Percentiles rank a stretch among this genome's conserved stretches.
These are phyloP conservation scores for Laguncularia racemosa DNA, from an alignment of 345 rosid species.

Conservation along the genomic window DNA sequence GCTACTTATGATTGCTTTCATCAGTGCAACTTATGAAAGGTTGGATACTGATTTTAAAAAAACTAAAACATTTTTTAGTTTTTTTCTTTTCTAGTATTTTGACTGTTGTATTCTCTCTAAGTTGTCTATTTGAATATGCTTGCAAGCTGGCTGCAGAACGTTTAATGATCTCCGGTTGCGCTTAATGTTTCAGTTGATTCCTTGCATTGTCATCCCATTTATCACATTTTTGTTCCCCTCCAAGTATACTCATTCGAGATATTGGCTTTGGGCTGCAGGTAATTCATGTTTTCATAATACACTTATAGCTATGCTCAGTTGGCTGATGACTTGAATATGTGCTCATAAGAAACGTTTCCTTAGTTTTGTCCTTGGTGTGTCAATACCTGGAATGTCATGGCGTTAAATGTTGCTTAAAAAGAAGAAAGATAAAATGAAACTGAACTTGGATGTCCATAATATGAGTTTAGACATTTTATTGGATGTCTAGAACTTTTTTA, in stretches of 20 bases:
- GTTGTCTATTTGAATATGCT: conserved; percentile 19
- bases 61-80: neutral
- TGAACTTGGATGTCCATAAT: too few relatives aligned
- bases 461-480: too few relatives aligned
- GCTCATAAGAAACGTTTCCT: neutral
- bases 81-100: neutral
- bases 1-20: conserved; percentile 38
- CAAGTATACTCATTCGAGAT: conserved; percentile 64
- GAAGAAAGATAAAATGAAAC: too few relatives aligned
- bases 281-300: neutral
- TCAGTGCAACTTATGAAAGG: conserved; percentile 66
- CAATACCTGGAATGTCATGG: too few relatives aligned
- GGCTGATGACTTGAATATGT: neutral
- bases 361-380: neutral
- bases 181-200: conserved; percentile 82
- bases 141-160: conserved; percentile 74
- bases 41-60: conserved; percentile 18
- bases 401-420: too few relatives aligned
- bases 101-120: neutral
- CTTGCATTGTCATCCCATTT: conserved; percentile 56
- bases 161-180: conserved; percentile 88
- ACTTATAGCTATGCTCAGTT: neutral
- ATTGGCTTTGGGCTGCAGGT: conserved; percentile 82
- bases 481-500: too few relatives aligned
- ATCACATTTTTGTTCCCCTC: conserved; percentile 55